Base-by-base conservation (phyloP, 2,329 filamentous ascomycete genomes). In the Claviceps pazoutovae region DNA sequence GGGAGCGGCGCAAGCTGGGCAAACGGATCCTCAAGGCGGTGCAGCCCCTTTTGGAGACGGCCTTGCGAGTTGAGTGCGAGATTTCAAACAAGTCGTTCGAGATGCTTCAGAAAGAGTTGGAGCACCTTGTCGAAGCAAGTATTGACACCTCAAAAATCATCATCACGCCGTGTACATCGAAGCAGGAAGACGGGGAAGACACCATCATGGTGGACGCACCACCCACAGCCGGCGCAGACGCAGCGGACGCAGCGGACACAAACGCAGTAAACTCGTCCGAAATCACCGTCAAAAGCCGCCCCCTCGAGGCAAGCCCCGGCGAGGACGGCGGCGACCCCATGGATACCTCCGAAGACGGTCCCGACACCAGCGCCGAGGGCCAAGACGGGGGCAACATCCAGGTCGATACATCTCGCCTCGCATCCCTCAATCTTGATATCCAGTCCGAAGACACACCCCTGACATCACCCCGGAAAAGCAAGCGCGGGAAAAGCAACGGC, bases 11-110 rank as follows among this genome's bases (percentile, higher is more conserved):
- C 60, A 86, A 84, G 59, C 72, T 95, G n/a, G 88, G 86, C 23
- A 95, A 94, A 67, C 81, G 89, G 26, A 95, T 96, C 55, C 77
- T 95, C 57, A 94, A 88, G 64, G 80, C 83, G 1, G 77, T 95
- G 36, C 87, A 94, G 64, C 82, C 86, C 14, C 76, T 82, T 45
- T 72, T 95, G 3, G 86, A 95, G 64, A 76, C 79, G 51, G 88
- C 88, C 0, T 69, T 89, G 46, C 78, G 77, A 50, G 86, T 87
- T 51, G 91, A 97, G 65, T 83, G 86, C n/a, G 86, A 93, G 54
- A 75, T 95, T 43, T 82, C 77, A 49, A 78, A 82, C 50, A 84
- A 82, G 59, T 74, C 85, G 1, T 79, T 82, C 46, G 84, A 89
- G 50, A 76, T 76, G 47, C 76, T 90, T 51, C 71, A 87, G 41